Conservation (phyloP, 2,329 filamentous ascomycete genomes). For the Dothiorella sarmentorum region DNA sequence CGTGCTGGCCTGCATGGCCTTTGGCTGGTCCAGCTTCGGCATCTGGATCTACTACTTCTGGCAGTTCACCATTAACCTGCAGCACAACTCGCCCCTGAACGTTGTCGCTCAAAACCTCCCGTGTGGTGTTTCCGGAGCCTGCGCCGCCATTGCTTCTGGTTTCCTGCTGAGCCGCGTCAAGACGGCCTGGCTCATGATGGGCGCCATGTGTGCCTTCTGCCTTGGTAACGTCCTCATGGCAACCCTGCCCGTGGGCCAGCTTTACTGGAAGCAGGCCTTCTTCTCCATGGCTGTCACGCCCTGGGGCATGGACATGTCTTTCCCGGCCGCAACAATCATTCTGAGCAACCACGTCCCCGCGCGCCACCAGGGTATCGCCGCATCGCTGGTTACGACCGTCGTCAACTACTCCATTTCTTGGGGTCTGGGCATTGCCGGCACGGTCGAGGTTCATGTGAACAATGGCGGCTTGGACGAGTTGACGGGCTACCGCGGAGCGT, state of each 20-base stretch:
- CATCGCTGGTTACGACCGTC: constrained; percentile 39
- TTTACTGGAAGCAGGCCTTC: constrained; percentile 43
- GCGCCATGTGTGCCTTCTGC: constrained; percentile 31
- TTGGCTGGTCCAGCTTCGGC: constrained; percentile 37
- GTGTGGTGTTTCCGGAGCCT: constrained; percentile 28
- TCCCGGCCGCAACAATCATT: constrained; percentile 41
- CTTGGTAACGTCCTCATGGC: constrained; percentile 40
- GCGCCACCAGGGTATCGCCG: constrained; percentile 42
- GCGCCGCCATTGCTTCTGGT: constrained; percentile 33
- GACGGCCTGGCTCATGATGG: constrained; percentile 32
- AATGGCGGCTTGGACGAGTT: constrained; percentile 34
- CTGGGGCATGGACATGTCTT: constrained; percentile 43
- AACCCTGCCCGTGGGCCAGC: constrained; percentile 39
- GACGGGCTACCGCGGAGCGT: constrained; percentile 38
- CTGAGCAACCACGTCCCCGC: constrained; percentile 37
- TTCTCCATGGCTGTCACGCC: constrained; percentile 31
- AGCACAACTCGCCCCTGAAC: constrained; percentile 28
- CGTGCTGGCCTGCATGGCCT: constrained; percentile 54
- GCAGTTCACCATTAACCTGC: constrained; percentile 28
- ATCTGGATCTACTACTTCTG: constrained; percentile 33
- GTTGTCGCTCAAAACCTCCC: constrained; percentile 28
- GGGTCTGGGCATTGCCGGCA: constrained; percentile 43
- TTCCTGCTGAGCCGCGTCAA: constrained; percentile 29
- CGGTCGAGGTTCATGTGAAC: constrained; percentile 40
- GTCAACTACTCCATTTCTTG: constrained; percentile 44